These are phyloP conservation scores for Trifolium subterraneum DNA, from an alignment of 306 rosid genomes.

Conservation along the genomic window DNA sequence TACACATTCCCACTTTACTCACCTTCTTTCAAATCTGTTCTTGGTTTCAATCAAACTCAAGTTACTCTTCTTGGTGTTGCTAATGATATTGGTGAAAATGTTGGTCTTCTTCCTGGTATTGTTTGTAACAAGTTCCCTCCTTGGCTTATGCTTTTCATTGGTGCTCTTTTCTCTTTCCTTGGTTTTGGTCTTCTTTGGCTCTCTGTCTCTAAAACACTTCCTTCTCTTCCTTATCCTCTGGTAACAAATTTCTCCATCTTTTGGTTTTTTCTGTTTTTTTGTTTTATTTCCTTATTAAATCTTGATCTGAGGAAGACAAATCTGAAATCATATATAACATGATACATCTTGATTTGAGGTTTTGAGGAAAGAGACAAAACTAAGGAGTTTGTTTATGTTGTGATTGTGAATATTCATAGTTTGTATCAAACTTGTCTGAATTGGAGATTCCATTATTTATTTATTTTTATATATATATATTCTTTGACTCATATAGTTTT, in stretches of 20 bases:
- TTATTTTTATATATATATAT: too few relatives aligned
- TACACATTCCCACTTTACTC: constrained; percentile 74
- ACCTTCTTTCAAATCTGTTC: constrained; percentile 66
- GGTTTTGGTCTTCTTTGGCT: constrained; percentile 77
- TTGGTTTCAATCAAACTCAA: constrained; percentile 76
- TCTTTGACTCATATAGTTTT: not conserved
- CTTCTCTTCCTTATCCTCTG: constrained; percentile 64
- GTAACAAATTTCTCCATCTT: constrained; percentile 44
- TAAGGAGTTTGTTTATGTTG: too few relatives aligned
- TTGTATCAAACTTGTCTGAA: constrained; percentile 3
- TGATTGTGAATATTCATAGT: constrained; percentile 4
- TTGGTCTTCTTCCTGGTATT: constrained; percentile 76
- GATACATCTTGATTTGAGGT: not conserved
- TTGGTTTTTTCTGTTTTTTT: not conserved
- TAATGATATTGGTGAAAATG: constrained; percentile 82
- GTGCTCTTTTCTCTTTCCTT: constrained; percentile 59
- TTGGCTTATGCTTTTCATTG: constrained; percentile 67
- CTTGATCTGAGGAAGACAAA: constrained; percentile 5
- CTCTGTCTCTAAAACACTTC: constrained; percentile 50
- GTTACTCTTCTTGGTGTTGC: constrained; percentile 79
- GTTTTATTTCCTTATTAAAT: not conserved
- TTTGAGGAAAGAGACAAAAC: not conserved
- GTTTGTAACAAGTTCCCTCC: constrained; percentile 50
- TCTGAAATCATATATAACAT: not conserved
- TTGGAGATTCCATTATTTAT: not conserved